Percentiles rank a stretch among this genome's conserved stretches.
Conservation (phyloP, 2,329 filamentous ascomycete genomes). For the Pseudogymnoascus sp. region DNA sequence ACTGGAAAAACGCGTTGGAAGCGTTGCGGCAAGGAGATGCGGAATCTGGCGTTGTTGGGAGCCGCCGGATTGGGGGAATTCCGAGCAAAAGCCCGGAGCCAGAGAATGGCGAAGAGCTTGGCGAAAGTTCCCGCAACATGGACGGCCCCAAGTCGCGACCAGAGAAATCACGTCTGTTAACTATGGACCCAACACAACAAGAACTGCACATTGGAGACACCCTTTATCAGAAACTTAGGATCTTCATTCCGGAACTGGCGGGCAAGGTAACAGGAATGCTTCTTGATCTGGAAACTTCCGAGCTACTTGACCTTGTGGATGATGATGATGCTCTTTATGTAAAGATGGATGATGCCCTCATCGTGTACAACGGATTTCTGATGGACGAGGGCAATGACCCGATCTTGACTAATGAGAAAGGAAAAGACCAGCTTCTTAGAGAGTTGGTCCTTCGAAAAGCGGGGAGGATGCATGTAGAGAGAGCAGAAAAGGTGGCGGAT, state of each 20-base stretch:
- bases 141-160: not conserved
- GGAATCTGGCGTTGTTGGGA: not conserved
- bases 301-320: not conserved
- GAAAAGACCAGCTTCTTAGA: not conserved
- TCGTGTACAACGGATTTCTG: not conserved
- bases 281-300: not conserved
- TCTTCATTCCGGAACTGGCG: not conserved
- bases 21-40: constrained; percentile 13
- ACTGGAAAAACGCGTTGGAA: constrained; percentile 51
- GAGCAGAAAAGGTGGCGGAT: constrained; percentile 1
- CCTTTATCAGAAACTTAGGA: not conserved
- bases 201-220: not conserved
- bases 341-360: not conserved
- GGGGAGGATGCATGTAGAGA: not conserved
- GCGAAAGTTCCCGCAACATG: not conserved
- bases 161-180: not conserved
- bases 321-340: not conserved
- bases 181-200: not conserved
- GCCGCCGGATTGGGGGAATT: not conserved
- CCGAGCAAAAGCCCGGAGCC: not conserved
- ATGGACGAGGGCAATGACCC: not conserved
- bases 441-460: not conserved
- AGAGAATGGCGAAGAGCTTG: not conserved
- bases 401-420: not conserved
- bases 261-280: not conserved